Base-by-base conservation (phyloP, 106 monocot genomes). In the Ottelia alismoides region DNA sequence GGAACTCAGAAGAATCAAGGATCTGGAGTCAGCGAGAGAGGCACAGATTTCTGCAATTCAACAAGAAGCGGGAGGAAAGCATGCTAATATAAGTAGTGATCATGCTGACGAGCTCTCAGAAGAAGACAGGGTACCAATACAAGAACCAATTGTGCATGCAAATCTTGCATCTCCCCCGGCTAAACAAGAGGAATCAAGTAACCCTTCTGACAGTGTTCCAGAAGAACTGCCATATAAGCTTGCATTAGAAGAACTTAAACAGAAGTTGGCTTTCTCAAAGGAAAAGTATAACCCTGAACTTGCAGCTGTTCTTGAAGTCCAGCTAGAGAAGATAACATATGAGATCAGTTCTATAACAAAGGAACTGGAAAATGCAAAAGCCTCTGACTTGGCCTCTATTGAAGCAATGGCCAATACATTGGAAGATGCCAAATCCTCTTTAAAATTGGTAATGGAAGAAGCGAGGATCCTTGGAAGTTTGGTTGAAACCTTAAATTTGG, bases 151-250 rank as follows among this genome's bases (percentile, higher is more conserved):
- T 12, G 29, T 61, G 23, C 75, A 83, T 66, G 78, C 76, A 43
- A 88, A 83, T 54, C 57, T 74, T 53, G 82, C 87, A 22, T 69
- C 72, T 0, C 60, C 61, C 11, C 87, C 73, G 64, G 79, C 78
- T 31, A 67, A 67, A 29, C 63, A 73, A 35, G 78, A 78, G 31
- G 76, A 88, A 68, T 58, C 43, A 0, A 78, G 76, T 40, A 76
- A 82, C 26, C 60, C 48, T 28, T 31, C 51, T 20, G 82, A 88
- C 48, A 83, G 83, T 67, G 82, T 68, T 55, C 26, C 61, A 28
- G 45, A 61, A 9, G 23, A 58, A 24, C 23, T 47, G 28, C 54
- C 65, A 30, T 82, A 76, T 58, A 70, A 65, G 31, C 45, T 65
- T 57, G 66, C 65, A 24, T 27, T 79, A 30, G 67, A 70, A 48